Conservation (phyloP, 1,284 basidiomycete genomes). For the Cutaneotrichosporon daszewskae region DNA sequence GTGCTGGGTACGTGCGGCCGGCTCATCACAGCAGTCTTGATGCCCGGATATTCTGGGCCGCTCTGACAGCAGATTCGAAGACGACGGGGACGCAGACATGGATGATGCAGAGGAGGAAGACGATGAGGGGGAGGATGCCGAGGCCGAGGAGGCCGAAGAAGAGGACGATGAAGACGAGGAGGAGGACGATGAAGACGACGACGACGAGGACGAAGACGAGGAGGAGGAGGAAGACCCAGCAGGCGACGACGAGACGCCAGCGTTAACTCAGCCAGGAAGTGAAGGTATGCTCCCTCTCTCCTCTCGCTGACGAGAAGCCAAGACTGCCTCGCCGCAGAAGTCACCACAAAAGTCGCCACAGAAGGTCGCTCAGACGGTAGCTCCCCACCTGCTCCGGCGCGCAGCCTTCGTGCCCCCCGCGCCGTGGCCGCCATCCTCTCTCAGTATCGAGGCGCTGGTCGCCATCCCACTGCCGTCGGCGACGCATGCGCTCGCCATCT, state of each 20-base stretch:
- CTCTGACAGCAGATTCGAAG: slow-evolving; percentile 10
- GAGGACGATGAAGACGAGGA: slow-evolving; percentile 16
- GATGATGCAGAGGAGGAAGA: slow-evolving; percentile 25
- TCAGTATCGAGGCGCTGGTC: slow-evolving; percentile 85
- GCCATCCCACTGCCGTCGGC: slow-evolving; percentile 84
- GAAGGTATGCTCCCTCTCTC: too few species aligned
- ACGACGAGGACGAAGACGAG: slow-evolving; percentile 15
- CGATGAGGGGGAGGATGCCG: slow-evolving; percentile 25
- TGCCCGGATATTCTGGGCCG: too few species aligned
- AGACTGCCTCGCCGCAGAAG: too few species aligned
- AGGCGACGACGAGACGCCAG: slow-evolving; percentile 1
- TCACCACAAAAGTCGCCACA: too few species aligned
- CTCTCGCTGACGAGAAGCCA: too few species aligned
- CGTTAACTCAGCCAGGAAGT: background rate
- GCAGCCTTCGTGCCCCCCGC: slow-evolving; percentile 26
- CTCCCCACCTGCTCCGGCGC: slow-evolving; percentile 35
- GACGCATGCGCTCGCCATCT: slow-evolving; percentile 77
- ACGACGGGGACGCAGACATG: slow-evolving; percentile 22
- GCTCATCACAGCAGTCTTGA: too few species aligned
- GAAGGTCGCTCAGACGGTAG: slow-evolving; percentile 5
- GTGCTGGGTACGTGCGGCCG: too few species aligned
- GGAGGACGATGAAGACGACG: slow-evolving; percentile 19
- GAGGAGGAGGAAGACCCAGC: slow-evolving; percentile 12
- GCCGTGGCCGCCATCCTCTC: slow-evolving; percentile 52
- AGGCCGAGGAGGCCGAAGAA: slow-evolving; percentile 6